These are phyloP conservation scores for Guyanaporus albipodus DNA, from an alignment of 768 basidiomycete genomes.

Conservation along the genomic window DNA sequence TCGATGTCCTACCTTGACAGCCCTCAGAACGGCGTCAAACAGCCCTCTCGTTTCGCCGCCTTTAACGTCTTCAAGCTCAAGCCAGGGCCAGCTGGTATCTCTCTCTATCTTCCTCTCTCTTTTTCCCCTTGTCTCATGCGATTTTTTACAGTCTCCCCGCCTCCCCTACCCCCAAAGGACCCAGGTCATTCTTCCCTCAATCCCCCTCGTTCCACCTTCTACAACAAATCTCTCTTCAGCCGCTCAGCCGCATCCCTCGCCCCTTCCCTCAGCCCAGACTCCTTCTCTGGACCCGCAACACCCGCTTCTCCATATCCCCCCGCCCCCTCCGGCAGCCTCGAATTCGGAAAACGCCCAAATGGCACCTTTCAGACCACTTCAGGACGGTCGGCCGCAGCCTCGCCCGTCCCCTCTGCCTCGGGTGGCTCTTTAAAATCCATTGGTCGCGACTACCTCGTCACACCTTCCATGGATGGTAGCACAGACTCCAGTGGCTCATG, in stretches of 20 bases:
- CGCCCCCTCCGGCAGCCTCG: not conserved
- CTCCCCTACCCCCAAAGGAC: constrained; percentile 65
- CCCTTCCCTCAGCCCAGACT: constrained; percentile 32
- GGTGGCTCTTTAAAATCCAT: constrained; percentile 18
- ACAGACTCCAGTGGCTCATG: constrained; percentile 27
- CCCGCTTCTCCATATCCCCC: constrained; percentile 15
- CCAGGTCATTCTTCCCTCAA: constrained; percentile 28
- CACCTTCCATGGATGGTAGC: constrained; percentile 22
- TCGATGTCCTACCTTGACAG: constrained; percentile 6
- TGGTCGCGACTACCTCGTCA: constrained; percentile 9
- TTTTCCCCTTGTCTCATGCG: not conserved
- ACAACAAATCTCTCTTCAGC: constrained; percentile 35
- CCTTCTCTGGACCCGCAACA: constrained; percentile 16
- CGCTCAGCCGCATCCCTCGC: constrained; percentile 47
- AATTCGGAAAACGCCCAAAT: constrained; percentile 8
- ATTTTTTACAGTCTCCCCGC: constrained; percentile 12
- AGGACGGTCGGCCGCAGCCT: constrained; percentile 5
- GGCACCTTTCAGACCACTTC: not conserved
- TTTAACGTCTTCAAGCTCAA: constrained; percentile 42
- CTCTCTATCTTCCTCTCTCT: not conserved
- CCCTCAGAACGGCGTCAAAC: constrained; percentile 11
- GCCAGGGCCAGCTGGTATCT: not conserved
- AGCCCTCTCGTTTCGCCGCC: constrained; percentile 39
- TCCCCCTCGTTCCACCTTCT: constrained; percentile 5
- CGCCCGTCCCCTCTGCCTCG: constrained; percentile 19